These are phyloP conservation scores for Adenanthera pavonina DNA, from an alignment of 306 rosid genomes.

Conservation along the genomic window DNA sequence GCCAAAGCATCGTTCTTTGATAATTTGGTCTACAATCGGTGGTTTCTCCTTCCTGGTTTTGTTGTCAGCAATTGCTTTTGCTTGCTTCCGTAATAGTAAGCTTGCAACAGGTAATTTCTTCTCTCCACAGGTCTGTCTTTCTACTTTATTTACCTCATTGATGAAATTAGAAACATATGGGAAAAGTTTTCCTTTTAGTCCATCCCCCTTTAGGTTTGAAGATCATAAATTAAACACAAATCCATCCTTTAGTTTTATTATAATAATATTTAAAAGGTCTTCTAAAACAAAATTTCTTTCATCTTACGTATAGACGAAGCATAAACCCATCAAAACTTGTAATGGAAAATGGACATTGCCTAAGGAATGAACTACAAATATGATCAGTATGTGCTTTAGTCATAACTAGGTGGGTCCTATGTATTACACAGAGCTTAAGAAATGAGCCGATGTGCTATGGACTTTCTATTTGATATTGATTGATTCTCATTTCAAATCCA, in stretches of 20 bases:
- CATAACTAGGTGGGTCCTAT: neutral
- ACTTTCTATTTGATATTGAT: no score
- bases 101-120: slow-evolving; percentile 71
- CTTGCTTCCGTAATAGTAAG: slow-evolving; percentile 60
- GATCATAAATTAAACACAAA: no score
- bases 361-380: neutral
- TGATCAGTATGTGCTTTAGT: neutral
- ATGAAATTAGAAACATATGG: neutral
- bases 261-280: neutral
- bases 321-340: neutral
- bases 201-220: no score
- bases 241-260: neutral
- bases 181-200: no score
- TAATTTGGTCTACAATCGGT: slow-evolving; percentile 55
- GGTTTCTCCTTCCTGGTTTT: slow-evolving; percentile 55
- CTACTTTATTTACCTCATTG: neutral
- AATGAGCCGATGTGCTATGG: no score
- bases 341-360: neutral
- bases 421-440: no score
- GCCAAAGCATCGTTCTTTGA: slow-evolving; percentile 33
- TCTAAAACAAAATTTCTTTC: neutral
- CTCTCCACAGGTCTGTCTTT: neutral
- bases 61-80: slow-evolving; percentile 45
- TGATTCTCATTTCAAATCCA: no score
- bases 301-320: neutral